Evolutionary conservation across 257 asterid species (phyloP).

Genomic region (Primulina eburnea): DNA sequence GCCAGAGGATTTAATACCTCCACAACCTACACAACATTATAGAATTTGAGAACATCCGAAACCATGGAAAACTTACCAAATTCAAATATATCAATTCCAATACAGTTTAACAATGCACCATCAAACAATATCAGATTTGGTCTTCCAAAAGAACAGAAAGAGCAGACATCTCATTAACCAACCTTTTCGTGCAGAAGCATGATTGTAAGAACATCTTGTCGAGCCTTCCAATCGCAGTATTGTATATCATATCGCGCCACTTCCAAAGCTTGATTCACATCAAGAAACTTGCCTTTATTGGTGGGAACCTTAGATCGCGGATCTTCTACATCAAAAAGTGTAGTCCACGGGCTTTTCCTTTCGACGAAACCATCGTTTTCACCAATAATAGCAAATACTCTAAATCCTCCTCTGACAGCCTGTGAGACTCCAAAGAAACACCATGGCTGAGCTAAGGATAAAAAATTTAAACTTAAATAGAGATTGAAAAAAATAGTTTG

Average conservation of each 20-base stretch:
- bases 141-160: background rate
- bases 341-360: constrained; percentile 63
- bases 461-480: background rate
- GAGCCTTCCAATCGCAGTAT: constrained; percentile 96
- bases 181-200: constrained; percentile 98
- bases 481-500: background rate
- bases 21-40: constrained; percentile 50
- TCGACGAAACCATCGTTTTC: constrained; percentile 56
- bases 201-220: constrained; percentile 85
- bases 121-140: background rate
- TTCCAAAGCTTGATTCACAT: constrained; percentile 74
- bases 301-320: constrained; percentile 79
- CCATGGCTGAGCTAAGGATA: background rate
- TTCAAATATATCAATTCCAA: background rate
- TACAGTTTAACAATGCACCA: background rate
- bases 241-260: constrained; percentile 86
- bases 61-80: background rate
- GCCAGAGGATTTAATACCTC: constrained; percentile 95
- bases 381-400: constrained; percentile 72
- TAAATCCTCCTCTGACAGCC: constrained; percentile 63
- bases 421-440: constrained; percentile 25
- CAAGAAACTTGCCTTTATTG: constrained; percentile 73
- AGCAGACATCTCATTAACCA: constrained; percentile 7
- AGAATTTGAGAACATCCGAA: background rate
- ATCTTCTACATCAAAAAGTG: constrained; percentile 83